These are phyloP conservation scores for Tylopilus plumbeoviolaceoides DNA, from an alignment of 768 basidiomycete genomes.

Conservation along the genomic window DNA sequence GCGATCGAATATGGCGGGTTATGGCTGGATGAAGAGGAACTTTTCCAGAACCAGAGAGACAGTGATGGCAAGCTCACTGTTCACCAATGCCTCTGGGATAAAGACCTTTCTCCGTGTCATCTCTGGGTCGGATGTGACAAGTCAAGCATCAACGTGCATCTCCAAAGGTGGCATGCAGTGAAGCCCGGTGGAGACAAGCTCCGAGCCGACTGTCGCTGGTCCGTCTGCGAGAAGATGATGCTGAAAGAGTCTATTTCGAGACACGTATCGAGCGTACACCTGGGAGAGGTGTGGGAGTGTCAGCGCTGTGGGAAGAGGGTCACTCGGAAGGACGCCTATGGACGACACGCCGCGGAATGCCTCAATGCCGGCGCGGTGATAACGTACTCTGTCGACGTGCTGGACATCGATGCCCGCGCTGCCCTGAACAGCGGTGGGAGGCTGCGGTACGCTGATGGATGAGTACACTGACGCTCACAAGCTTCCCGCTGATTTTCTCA, in stretches of 20 bases:
- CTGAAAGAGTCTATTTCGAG: slow-evolving; percentile 21
- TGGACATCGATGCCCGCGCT: not conserved
- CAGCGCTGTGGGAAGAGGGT: slow-evolving; percentile 9
- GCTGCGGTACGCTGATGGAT: slow-evolving; percentile 1
- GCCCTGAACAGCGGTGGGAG: slow-evolving; percentile 7
- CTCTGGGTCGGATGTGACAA: slow-evolving; percentile 17
- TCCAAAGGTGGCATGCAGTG: slow-evolving; percentile 16
- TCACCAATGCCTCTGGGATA: slow-evolving; percentile 12
- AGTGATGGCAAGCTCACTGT: slow-evolving; percentile 2
- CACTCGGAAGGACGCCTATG: slow-evolving; percentile 6
- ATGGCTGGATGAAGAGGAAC: slow-evolving; percentile 13
- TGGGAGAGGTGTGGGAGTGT: slow-evolving; percentile 16
- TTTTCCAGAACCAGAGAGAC: slow-evolving; percentile 1
- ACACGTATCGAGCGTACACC: slow-evolving; percentile 12
- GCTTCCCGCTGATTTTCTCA: too few relatives aligned
- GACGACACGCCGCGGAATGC: slow-evolving; percentile 4
- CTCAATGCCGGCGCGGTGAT: slow-evolving; percentile 5
- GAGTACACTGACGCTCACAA: not conserved
- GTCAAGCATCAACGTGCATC: slow-evolving; percentile 12
- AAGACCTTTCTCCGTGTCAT: slow-evolving; percentile 4
- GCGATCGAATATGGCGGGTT: slow-evolving; percentile 6
- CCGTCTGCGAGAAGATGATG: slow-evolving; percentile 8
- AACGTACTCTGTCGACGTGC: slow-evolving; percentile 6
- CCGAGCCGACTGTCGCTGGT: slow-evolving; percentile 6
- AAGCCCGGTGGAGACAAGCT: slow-evolving; percentile 6